Evolutionary conservation across 2,329 filamentous ascomycete genomes (phyloP), one percentile per base, ranked within the genome.

Genomic region (Coniochaeta sp.): DNA sequence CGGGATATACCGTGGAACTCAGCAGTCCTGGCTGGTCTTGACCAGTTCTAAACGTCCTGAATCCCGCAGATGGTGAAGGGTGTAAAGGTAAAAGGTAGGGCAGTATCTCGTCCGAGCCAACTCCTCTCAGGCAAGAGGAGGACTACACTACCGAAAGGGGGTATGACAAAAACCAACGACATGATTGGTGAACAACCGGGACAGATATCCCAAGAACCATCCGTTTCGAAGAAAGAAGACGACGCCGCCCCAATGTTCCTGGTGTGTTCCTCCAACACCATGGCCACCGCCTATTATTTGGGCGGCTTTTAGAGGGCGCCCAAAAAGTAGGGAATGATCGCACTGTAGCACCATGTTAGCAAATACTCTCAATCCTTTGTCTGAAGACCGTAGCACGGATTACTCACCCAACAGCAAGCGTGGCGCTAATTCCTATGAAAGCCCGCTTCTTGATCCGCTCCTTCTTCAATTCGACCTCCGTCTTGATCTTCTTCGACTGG

Each of bases 351-450:
- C n/a, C 6, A 31, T 14, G 53, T 56, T 49, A 56, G 53, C 30
- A 6, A 14, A 14, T 4, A n/a, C 10, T 30, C 27, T 13, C 18
- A 3, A 12, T n/a, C 38, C 4, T 20, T n/a, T 20, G 16, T 38
- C 4, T 16, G 4, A 22, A 31, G 12, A 20, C 9, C 12, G 7
- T 45, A 42, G 20, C 32, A 45, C 26, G 10, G 48, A 7, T 18
- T 27, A 86, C 91, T 74, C 81, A 97, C 94, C 91, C 91, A 68
- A 96, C 80, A 52, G 89, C 89, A 66, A 96, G 78, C 46, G 89
- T 94, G 53, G 90, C 90, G 56, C 86, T 89, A 50, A 97, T 81
- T 53, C 94, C 92, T 56, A 95, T 79, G 55, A 96, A 74, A 46
- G 94, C 90, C 64, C 91, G 83, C 69, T 85, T 89, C 71, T 89